phyloP scores from a whole-genome alignment of 345 rosid species.

The Brassica cretica region DNA sequence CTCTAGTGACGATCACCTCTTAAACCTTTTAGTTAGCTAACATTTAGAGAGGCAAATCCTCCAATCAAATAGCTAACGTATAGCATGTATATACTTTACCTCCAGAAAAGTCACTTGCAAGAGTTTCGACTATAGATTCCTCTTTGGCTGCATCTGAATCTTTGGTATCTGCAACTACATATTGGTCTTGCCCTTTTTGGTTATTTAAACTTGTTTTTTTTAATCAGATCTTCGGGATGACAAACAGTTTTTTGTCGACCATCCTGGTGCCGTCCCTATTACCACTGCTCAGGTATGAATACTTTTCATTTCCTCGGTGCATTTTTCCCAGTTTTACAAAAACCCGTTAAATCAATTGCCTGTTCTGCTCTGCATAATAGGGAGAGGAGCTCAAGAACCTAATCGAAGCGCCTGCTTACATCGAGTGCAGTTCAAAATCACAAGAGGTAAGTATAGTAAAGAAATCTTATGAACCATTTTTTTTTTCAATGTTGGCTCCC shows the following conservation, averaged over 20 bases:
- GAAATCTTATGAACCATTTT: background rate
- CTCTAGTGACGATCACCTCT: background rate
- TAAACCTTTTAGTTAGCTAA: background rate
- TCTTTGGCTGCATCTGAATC: too few species aligned
- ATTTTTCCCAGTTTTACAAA: background rate
- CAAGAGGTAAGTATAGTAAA: slow-evolving; percentile 42
- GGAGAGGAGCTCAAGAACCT: slow-evolving; percentile 90
- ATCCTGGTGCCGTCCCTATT: too few species aligned
- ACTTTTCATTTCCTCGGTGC: background rate
- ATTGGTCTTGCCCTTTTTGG: background rate
- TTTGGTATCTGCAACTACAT: background rate
- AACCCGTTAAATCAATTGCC: background rate
- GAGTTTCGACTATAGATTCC: too few species aligned
- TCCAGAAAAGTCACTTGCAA: too few species aligned
- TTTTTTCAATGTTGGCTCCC: background rate
- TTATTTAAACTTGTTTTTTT: slow-evolving; percentile 9
- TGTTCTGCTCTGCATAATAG: slow-evolving; percentile 33
- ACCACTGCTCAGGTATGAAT: background rate
- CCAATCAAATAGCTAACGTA: background rate
- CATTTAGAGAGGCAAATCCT: background rate
- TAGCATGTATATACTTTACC: too few species aligned
- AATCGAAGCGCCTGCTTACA: slow-evolving; percentile 78
- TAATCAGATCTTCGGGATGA: too few species aligned
- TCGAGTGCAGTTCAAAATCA: slow-evolving; percentile 89
- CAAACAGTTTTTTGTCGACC: too few species aligned